Conservation (phyloP, 225 moss, liverwort and hornwort species). For the Pseudoscleropodium purum region DNA sequence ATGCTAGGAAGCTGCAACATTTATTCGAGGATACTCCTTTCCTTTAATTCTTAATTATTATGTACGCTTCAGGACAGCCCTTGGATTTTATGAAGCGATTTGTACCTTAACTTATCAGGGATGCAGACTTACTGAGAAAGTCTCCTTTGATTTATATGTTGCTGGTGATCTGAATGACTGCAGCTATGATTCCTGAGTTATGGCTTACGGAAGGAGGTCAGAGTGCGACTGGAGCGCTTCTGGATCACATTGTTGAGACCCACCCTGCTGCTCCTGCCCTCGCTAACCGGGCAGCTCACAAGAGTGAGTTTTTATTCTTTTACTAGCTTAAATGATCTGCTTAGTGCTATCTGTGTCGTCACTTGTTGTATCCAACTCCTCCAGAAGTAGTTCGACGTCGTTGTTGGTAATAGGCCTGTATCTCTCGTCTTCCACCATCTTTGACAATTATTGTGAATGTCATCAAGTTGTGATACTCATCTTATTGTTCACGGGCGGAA, state of each 20-base stretch:
- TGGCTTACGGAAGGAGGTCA: constrained; percentile 98
- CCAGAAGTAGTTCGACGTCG: not conserved
- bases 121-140: not conserved
- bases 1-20: not conserved
- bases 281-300: constrained; percentile 68
- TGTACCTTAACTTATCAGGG: not conserved
- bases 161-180: constrained; percentile 10
- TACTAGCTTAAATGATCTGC: not conserved
- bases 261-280: constrained; percentile 83
- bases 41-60: not conserved
- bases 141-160: not conserved
- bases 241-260: constrained; percentile 85
- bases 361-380: not conserved
- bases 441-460: not conserved
- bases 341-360: not conserved
- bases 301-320: constrained; percentile 47
- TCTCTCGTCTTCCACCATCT: not conserved
- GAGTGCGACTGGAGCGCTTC: constrained; percentile 93
- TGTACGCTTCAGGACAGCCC: not conserved
- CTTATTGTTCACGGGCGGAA: not conserved
- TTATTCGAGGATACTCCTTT: not conserved
- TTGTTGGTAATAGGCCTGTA: not conserved
- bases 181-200: constrained; percentile 96
- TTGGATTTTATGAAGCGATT: not conserved
- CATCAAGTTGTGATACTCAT: not conserved